Percentiles rank a stretch among this genome's conserved stretches.
Evolutionary conservation across 2,329 filamentous ascomycete species (phyloP).

Genomic region (Fusarium chlamydosporum): DNA sequence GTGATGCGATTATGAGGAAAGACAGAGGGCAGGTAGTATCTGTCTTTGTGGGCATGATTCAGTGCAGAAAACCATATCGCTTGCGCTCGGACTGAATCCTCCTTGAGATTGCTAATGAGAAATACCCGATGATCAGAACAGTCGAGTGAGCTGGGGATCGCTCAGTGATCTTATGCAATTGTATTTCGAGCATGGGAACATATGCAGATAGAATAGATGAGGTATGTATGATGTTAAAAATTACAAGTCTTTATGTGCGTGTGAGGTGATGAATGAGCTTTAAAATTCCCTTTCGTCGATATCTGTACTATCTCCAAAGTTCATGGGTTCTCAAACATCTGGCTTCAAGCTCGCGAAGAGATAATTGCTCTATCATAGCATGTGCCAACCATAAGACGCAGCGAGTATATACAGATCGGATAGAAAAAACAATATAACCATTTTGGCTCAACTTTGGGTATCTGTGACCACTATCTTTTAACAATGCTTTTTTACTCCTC

Average conservation of each 20-base stretch:
- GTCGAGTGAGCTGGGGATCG: background rate
- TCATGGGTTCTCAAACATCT: background rate
- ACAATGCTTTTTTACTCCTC: slow-evolving; percentile 32
- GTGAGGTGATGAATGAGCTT: too few relatives aligned
- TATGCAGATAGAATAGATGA: too few relatives aligned
- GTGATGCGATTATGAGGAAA: background rate
- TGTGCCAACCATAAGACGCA: too few relatives aligned
- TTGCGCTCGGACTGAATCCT: background rate
- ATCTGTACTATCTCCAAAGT: background rate
- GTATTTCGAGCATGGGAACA: too few relatives aligned
- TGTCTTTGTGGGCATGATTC: background rate
- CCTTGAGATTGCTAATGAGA: background rate
- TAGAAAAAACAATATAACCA: slow-evolving; percentile 1
- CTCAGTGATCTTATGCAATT: background rate
- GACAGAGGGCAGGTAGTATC: background rate
- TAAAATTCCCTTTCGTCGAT: too few relatives aligned
- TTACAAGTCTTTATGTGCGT: too few relatives aligned
- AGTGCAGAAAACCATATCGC: background rate
- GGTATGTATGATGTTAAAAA: too few relatives aligned
- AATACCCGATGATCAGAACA: too few relatives aligned
- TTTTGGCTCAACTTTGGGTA: slow-evolving; percentile 39
- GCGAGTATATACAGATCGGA: background rate
- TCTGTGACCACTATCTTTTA: slow-evolving; percentile 30
- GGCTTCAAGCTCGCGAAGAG: background rate
- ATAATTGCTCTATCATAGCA: background rate